A percentile compares a stretch with the other conserved stretches of the same genome.
Conservation (phyloP, 306 rosid species). For the Prunus mongolica region DNA sequence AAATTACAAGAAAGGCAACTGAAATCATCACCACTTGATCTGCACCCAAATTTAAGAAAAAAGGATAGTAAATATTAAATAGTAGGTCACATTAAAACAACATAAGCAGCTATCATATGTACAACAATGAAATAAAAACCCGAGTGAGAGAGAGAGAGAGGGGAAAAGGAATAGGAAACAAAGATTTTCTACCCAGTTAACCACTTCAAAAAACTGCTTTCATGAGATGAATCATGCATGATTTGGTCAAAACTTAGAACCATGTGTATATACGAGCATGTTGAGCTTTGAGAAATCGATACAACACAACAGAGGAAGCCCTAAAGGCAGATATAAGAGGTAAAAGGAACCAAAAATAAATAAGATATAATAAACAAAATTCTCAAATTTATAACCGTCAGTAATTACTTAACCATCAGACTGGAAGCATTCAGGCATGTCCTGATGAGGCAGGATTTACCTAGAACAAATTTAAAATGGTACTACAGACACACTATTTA, state of each 20-base stretch:
- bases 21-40: slow-evolving; percentile 89
- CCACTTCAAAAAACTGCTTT: not conserved
- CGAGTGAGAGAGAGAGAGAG: not conserved
- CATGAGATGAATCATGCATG: not conserved
- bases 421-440: no score
- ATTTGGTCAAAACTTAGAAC: not conserved
- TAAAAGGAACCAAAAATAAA: not conserved
- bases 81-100: not conserved
- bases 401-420: not conserved
- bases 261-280: not conserved
- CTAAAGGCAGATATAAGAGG: not conserved
- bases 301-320: not conserved
- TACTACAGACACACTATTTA: not conserved
- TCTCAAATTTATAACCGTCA: not conserved
- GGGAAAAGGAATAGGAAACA: not conserved
- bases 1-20: slow-evolving; percentile 71
- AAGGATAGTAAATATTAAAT: slow-evolving; percentile 5
- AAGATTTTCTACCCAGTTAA: not conserved
- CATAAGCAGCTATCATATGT: not conserved
- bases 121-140: not conserved
- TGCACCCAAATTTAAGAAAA: slow-evolving; percentile 42
- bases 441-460: no score
- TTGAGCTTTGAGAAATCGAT: not conserved
- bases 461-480: not conserved
- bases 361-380: not conserved